Evolutionary conservation across 108 stramenopile species (phyloP).

Genomic region (Fragilaria crotonensis): DNA sequence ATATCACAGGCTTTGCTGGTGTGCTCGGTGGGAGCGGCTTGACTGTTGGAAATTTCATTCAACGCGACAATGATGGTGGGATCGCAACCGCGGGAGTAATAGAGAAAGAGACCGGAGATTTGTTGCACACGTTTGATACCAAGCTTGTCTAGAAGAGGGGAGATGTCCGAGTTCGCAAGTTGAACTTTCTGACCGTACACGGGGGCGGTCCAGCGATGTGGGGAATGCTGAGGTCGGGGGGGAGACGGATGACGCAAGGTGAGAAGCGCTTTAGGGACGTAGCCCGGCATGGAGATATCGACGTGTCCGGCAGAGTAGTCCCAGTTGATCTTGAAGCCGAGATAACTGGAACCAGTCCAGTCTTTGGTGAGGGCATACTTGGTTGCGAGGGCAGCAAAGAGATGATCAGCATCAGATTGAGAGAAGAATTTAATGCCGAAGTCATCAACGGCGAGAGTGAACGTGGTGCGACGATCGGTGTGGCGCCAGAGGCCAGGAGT

Average conservation of each 20-base stretch:
- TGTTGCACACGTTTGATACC: conserved; percentile 25
- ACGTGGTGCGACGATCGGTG: conserved; percentile 12
- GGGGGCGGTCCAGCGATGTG: conserved; percentile 17
- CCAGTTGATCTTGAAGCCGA: conserved; percentile 30
- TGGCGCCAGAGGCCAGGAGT: conserved; percentile 36
- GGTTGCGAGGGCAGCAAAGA: conserved; percentile 16
- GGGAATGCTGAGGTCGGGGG: conserved; percentile 25
- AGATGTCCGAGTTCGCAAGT: conserved; percentile 15
- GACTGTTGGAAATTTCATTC: conserved; percentile 14
- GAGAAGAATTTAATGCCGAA: conserved; percentile 33
- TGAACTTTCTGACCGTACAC: conserved; percentile 36
- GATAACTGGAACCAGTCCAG: conserved; percentile 21
- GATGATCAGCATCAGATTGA: conserved; percentile 22
- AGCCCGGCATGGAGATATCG: conserved; percentile 35
- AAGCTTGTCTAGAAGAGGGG: conserved; percentile 4
- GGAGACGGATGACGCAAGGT: conserved; percentile 27
- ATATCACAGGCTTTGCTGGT: conserved; percentile 13
- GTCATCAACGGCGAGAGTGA: conserved; percentile 47
- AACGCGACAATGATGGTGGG: conserved; percentile 23
- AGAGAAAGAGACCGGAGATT: conserved; percentile 32
- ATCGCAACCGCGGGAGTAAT: conserved; percentile 33
- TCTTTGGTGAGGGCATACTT: conserved; percentile 9
- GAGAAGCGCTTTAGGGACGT: conserved; percentile 21
- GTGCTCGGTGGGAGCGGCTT: conserved; percentile 13
- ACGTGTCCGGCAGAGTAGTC: conserved; percentile 24